Evolutionary conservation across 2,329 filamentous ascomycete genomes (phyloP).

Genomic region (Diatrype stigma): DNA sequence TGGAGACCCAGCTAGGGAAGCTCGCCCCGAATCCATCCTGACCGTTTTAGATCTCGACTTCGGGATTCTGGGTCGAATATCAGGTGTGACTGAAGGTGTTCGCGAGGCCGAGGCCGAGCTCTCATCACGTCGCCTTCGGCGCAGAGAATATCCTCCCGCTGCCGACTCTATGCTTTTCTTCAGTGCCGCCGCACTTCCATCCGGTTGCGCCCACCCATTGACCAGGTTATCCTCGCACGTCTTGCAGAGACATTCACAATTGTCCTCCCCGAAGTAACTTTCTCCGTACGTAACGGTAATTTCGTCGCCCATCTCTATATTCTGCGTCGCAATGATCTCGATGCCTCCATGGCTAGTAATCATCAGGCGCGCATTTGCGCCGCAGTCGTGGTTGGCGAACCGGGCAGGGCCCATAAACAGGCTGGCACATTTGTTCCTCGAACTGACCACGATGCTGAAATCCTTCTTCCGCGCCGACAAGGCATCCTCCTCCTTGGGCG

Average conservation of each 20-base stretch:
- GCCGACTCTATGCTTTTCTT: constrained; percentile 51
- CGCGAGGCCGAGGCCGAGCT: constrained; percentile 48
- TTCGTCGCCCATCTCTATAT: constrained; percentile 85
- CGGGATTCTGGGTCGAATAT: constrained; percentile 47
- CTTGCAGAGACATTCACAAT: constrained; percentile 88
- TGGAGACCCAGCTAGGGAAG: constrained; percentile 32
- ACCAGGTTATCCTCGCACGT: constrained; percentile 72
- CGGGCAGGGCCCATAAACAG: constrained; percentile 92
- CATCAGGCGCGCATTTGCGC: constrained; percentile 82
- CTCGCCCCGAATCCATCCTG: constrained; percentile 29
- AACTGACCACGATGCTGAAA: constrained; percentile 95
- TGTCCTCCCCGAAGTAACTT: constrained; percentile 91
- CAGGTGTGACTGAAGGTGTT: constrained; percentile 53
- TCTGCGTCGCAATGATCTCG: constrained; percentile 77
- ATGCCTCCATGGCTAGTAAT: constrained; percentile 83
- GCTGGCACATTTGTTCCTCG: constrained; percentile 82
- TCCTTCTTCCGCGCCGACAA: constrained; percentile 81
- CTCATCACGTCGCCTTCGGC: constrained; percentile 48
- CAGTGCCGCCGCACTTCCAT: constrained; percentile 41
- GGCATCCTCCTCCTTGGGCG: constrained; percentile 81
- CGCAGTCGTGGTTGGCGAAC: constrained; percentile 96
- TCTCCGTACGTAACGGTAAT: constrained; percentile 96
- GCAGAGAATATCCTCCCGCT: constrained; percentile 51
- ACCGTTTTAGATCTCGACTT: constrained; percentile 35
- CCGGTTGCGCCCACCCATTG: constrained; percentile 76